A percentile compares a stretch with the other conserved stretches of the same genome.
Conservation (phyloP, 2,329 filamentous ascomycete genomes). For the Hypoxylon sp. region DNA sequence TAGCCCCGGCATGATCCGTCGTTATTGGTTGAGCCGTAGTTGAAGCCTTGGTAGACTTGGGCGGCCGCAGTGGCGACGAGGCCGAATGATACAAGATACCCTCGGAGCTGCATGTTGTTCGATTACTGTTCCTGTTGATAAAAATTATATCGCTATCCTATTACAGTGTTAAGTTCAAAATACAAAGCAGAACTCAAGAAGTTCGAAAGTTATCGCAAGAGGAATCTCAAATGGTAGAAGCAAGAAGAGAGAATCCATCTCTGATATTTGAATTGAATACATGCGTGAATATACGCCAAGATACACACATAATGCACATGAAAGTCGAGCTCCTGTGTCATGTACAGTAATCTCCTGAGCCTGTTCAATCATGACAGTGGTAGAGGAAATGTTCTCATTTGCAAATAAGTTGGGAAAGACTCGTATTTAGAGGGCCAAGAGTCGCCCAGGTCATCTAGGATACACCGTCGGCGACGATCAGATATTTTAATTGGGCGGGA, state of each 20-base stretch:
- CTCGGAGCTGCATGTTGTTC: conserved; percentile 45
- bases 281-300: neutral
- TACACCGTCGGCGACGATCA: conserved; percentile 23
- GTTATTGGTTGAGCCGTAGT: conserved; percentile 60
- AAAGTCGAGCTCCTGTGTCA: neutral
- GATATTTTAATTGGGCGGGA: conserved; percentile 32
- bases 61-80: conserved; percentile 38
- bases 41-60: conserved; percentile 58
- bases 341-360: conserved; percentile 12
- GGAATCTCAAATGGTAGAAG: neutral
- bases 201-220: neutral
- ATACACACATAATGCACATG: neutral
- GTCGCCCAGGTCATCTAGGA: conserved; percentile 10
- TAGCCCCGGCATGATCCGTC: conserved; percentile 60
- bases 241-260: neutral
- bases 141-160: neutral
- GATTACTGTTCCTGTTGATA: neutral
- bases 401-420: conserved; percentile 7
- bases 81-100: conserved; percentile 38
- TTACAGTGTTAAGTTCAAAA: conserved; percentile 1
- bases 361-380: conserved; percentile 1
- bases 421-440: conserved; percentile 40
- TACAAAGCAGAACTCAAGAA: neutral
- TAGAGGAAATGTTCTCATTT: conserved; percentile 19
- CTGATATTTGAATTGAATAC: conserved; percentile 21